Base-by-base conservation (phyloP, 768 basidiomycete species). In the Nidularia sp. region DNA sequence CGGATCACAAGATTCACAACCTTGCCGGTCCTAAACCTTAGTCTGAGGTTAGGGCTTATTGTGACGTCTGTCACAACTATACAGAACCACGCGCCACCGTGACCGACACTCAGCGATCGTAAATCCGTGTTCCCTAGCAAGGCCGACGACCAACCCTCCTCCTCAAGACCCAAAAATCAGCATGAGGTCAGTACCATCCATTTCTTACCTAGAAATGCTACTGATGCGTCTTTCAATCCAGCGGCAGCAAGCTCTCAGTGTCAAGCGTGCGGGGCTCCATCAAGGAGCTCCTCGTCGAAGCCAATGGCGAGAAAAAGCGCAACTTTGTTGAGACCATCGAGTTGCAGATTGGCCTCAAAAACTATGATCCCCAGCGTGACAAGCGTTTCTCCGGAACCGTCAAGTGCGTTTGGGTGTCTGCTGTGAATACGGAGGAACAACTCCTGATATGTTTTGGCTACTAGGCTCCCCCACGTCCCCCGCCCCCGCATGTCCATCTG, bases 301-400 rank as follows among this genome's bases (percentile, higher is more conserved):
- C 93, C 63, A 88, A 74, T 60, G 87, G 87, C 75, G 93, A 93
- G 72, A 88, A 90, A 76, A 89, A 82, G 74, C 85, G 93, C 62
- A 94, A 96, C 72, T 96, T 94, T 68, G 84, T 94, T 57, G 93
- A 96, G 81, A 97, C 94, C 53, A 86, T 96, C 67, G 94, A 97
- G 72, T 82, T 97, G 62, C 93, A 96, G 72, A 91, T 97, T 62
- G 94, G 94, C 61, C 83, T 97, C 66, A 97, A 96, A 81, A 97
- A 97, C 84, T 97, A 97, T 78, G 94, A 99, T 73, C 96, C 97
- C 62, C 97, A 98, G 85, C 81, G 97, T 59, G 97, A 99, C 76
- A 99, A 98, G 81, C 97, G 97, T 93, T 98, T 99, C 90, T 95
- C 93, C 59, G 93, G 93, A 66, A 97, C 93, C 48, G 93, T 96